phyloP scores from a whole-genome alignment of 495 filamentous ascomycete genomes.

The Lasiosphaeris hirsuta region DNA sequence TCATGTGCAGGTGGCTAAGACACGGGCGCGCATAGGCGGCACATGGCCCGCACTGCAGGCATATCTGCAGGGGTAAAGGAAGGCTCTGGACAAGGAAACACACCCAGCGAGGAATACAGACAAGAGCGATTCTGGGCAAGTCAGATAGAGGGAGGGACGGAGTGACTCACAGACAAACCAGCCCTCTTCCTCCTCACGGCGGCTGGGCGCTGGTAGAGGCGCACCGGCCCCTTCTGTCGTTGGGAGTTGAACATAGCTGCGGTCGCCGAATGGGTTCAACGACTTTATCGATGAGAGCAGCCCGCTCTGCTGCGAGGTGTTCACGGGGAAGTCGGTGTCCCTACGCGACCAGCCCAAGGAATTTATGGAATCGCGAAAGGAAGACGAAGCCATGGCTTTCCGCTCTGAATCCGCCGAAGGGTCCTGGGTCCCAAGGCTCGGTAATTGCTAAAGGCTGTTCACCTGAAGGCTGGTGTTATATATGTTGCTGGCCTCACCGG shows the following conservation, averaged over 20 bases:
- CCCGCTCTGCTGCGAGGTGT: conserved; percentile 67
- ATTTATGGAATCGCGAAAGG: conserved; percentile 92
- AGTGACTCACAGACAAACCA: conserved; percentile 91
- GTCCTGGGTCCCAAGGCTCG: too few relatives aligned
- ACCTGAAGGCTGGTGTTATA: too few relatives aligned
- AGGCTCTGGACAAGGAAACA: conserved; percentile 21
- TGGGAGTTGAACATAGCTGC: conserved; percentile 89
- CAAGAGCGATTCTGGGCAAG: not conserved
- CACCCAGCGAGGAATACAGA: conserved; percentile 12
- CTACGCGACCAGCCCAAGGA: conserved; percentile 92
- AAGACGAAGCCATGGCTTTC: conserved; percentile 72
- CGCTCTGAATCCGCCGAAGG: not conserved
- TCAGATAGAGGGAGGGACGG: conserved; percentile 9
- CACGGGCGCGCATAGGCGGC: conserved; percentile 34
- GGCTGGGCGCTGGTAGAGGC: conserved; percentile 76
- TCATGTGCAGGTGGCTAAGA: conserved; percentile 37
- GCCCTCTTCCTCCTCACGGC: conserved; percentile 90
- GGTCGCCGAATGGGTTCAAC: conserved; percentile 82
- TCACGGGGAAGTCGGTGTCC: conserved; percentile 73
- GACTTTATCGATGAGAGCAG: conserved; percentile 79
- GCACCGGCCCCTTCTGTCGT: conserved; percentile 80
- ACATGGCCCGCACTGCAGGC: conserved; percentile 35
- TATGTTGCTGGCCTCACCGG: too few relatives aligned
- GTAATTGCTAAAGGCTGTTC: too few relatives aligned
- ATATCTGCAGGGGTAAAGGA: conserved; percentile 24